A percentile compares a stretch with the other conserved stretches of the same genome.
Evolutionary conservation across 306 rosid genomes (phyloP).

Genomic region (Inga laurina): DNA sequence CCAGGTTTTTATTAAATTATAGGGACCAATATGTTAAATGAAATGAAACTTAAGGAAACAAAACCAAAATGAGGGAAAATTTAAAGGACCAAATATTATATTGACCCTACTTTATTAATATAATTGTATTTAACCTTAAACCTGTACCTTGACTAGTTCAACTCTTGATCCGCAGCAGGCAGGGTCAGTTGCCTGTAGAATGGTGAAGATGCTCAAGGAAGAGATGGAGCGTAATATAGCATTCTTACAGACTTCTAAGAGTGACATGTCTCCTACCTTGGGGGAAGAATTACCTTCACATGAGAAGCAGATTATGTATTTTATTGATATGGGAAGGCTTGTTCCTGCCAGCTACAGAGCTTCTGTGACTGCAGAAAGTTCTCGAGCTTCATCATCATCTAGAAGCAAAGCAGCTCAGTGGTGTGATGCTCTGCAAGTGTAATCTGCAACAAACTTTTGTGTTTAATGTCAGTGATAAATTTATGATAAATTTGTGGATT

Average conservation of each 20-base stretch:
- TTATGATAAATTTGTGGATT: background rate
- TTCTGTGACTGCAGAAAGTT: background rate
- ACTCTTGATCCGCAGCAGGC: background rate
- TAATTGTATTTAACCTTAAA: background rate
- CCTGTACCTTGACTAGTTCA: background rate
- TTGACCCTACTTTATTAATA: too few relatives aligned
- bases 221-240: background rate
- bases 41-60: too few relatives aligned
- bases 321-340: background rate
- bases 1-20: too few relatives aligned
- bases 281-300: background rate
- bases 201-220: background rate
- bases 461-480: background rate
- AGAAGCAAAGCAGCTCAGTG: background rate
- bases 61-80: too few relatives aligned
- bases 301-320: background rate
- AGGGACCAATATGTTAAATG: too few relatives aligned
- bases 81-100: too few relatives aligned
- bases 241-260: background rate
- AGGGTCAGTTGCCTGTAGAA: background rate
- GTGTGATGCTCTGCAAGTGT: background rate
- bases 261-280: background rate
- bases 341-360: background rate
- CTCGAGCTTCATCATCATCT: background rate
- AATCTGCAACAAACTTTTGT: background rate